Base-by-base conservation (phyloP, 768 basidiomycete genomes). In the Suillus bovinus region DNA sequence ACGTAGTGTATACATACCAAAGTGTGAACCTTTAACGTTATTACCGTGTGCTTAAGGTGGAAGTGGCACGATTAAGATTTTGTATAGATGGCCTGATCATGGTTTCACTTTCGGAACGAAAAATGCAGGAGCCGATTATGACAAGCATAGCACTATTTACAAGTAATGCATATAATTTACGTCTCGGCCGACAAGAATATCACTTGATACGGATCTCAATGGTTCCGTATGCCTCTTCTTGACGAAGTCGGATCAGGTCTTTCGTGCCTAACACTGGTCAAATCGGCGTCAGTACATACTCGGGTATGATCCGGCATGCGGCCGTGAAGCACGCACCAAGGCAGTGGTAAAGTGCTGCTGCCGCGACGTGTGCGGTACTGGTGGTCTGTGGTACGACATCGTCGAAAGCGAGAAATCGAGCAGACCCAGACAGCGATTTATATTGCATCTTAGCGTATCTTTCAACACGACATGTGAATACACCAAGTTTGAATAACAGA, bases 261-360 rank as follows among this genome's bases (percentile, higher is more conserved):
- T 94, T 94, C 24, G 91, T 93, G 13, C 85, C 83, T 52, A 94
- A 82, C 59, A 91, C 93, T 94, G 65, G 22, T n/a, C 50, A 44
- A 44, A 14, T 61, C 42, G 50, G 17, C 38, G 17, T 56, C 24
- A 56, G 55, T 38, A 6, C 16, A 38, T 55, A 55, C 36, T 52
- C 17, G 34, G 22, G 4, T 38, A 56, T 11, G 36, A 17, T 27
- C 34, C n/a, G 34, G 34, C 53, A 42, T 44, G 53, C 9, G 4
- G 38, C 39, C 20, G 29, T 42, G 58, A 20, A 20, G 57, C 11
- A 72, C 81, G 41, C 62, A 93, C 93, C 91, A 47, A 94, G 80
- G 71, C 91, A 93, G 66, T 94, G 91, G 72, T 94, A 92, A 72
- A 94, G 88, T 5, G 86, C 93, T 17, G 89, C 85, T 10, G 92